Conservation (phyloP, 192 early-diverging fungal species). For the Backusella morwellensis region DNA sequence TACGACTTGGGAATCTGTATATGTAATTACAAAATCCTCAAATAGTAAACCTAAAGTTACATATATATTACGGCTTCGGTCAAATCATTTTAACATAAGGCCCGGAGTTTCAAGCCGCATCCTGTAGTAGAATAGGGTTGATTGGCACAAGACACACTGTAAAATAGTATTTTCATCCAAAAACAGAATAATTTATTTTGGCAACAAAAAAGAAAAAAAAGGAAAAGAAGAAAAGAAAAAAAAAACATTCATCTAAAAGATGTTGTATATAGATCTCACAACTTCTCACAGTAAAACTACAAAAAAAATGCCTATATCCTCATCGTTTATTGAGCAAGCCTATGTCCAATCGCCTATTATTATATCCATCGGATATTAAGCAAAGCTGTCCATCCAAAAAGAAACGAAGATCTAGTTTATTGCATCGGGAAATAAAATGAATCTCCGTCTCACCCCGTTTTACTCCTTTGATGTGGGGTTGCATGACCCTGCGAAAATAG, state of each 20-base stretch:
- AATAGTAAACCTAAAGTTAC: constrained; percentile 2
- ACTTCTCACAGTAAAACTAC: too few relatives aligned
- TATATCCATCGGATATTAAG: constrained; percentile 9
- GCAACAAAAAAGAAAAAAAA: neutral
- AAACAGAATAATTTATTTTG: neutral
- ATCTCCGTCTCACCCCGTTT: constrained; percentile 9
- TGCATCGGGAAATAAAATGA: constrained; percentile 2
- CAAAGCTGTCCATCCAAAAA: neutral
- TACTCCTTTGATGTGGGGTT: constrained; percentile 3
- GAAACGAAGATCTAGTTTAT: neutral
- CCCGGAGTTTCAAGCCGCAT: neutral
- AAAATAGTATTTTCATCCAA: constrained; percentile 3
- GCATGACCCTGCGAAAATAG: constrained; percentile 12
- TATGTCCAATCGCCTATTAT: neutral
- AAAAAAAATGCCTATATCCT: too few relatives aligned
- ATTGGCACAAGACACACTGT: neutral
- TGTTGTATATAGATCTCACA: neutral
- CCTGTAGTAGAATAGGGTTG: neutral
- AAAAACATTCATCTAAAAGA: neutral
- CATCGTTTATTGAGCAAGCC: neutral
- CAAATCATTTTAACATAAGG: neutral
- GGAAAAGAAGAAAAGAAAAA: neutral
- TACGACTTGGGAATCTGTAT: neutral
- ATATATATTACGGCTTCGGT: neutral
- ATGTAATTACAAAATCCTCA: neutral